Evolutionary conservation across 202 grass and related monocot species (phyloP).

Genomic region (Musa balbisiana): DNA sequence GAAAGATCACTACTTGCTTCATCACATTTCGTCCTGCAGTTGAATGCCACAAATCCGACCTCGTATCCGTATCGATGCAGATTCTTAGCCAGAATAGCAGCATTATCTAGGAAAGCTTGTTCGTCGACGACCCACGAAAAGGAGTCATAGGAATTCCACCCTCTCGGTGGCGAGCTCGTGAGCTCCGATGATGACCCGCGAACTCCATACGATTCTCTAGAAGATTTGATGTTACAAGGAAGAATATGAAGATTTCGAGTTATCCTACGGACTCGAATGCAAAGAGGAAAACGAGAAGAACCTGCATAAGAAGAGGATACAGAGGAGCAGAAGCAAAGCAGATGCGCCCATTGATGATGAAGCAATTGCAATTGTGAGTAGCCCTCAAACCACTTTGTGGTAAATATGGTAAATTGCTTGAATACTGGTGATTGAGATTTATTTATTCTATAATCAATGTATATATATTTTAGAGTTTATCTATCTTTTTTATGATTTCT

Average conservation of each 20-base stretch:
- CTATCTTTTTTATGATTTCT: no score
- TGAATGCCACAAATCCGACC: constrained; percentile 29
- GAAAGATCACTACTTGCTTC: not conserved
- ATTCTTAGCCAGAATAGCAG: constrained; percentile 52
- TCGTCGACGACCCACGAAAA: constrained; percentile 81
- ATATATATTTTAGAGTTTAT: no score
- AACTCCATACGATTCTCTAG: not conserved
- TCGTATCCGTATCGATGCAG: constrained; percentile 63
- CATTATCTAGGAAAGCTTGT: constrained; percentile 58
- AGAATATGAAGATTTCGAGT: no score
- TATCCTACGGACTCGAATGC: not conserved
- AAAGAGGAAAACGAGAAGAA: not conserved
- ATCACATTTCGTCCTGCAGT: not conserved
- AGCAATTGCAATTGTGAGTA: not conserved
- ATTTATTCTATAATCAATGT: no score
- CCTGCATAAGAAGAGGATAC: not conserved
- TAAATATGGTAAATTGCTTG: no score
- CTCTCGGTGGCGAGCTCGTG: constrained; percentile 53
- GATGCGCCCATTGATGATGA: not conserved
- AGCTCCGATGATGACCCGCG: constrained; percentile 9
- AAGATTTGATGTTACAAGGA: not conserved
- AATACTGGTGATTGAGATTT: no score
- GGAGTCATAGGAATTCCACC: constrained; percentile 95
- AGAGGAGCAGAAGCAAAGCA: not conserved
- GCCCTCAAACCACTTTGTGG: no score